Evolutionary conservation across 306 rosid genomes (phyloP).

Genomic region (Quercus ilex): DNA sequence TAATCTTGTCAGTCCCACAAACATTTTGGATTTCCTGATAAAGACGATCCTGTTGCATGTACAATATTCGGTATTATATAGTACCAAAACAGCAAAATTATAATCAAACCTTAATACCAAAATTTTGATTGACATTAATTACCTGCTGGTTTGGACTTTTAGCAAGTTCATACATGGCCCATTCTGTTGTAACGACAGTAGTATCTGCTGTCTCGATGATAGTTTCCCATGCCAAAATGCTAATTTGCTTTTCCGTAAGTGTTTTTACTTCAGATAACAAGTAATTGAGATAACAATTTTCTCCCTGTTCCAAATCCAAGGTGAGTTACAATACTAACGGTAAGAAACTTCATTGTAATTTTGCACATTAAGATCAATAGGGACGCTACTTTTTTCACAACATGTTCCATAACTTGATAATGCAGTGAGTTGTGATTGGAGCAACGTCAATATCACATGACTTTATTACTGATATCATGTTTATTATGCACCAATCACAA

Average conservation of each 20-base stretch:
- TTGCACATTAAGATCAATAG: not conserved
- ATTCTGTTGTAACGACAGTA: slow-evolving; percentile 71
- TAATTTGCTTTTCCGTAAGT: slow-evolving; percentile 51
- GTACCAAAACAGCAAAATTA: not conserved
- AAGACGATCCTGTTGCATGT: slow-evolving; percentile 49
- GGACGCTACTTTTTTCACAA: too few species aligned
- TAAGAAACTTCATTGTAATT: not conserved
- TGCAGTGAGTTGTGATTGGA: too few species aligned
- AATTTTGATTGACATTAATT: slow-evolving; percentile 2
- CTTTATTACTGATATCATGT: too few species aligned
- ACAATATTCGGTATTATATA: not conserved
- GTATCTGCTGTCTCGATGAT: slow-evolving; percentile 86
- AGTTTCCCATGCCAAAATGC: slow-evolving; percentile 78
- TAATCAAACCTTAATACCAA: too few species aligned
- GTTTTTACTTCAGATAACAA: slow-evolving; percentile 62
- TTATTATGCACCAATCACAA: too few species aligned
- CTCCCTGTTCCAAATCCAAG: slow-evolving; percentile 39
- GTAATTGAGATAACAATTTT: slow-evolving; percentile 59
- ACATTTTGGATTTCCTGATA: slow-evolving; percentile 43
- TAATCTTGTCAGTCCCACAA: slow-evolving; percentile 53
- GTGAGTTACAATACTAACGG: slow-evolving; percentile 7
- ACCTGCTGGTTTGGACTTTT: slow-evolving; percentile 71
- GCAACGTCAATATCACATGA: too few species aligned
- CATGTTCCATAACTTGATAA: too few species aligned
- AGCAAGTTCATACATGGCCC: slow-evolving; percentile 90